Evolutionary conservation across 805 yeast species (phyloP), one percentile per base, ranked within the genome.

Genomic region (Cyberlindnera maritima): DNA sequence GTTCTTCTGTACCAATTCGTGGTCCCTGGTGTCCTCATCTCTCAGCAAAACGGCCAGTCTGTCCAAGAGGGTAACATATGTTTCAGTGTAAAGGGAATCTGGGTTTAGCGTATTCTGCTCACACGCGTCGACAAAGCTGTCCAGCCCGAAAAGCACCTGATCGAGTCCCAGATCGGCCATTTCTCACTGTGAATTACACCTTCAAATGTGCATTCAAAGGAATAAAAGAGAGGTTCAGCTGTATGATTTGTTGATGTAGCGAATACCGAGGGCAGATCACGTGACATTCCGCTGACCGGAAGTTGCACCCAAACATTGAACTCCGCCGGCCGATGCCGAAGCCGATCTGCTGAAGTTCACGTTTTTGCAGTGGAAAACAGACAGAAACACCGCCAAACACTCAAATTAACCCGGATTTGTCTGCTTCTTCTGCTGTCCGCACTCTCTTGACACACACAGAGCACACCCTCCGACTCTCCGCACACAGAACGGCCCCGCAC

Each of bases 71-170:
- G 55, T 48, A 14, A 37, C 21, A 23, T 57, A 59, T 23, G 63
- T 57, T 32, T 59, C 63, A 7, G 44, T 36, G 41, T 50, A 58
- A n/a, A 56, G 37, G 12, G 46, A 41, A n/a, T 54, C 47, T 1
- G 46, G 39, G 3, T 44, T 32, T 18, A 48, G 37, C 4, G 41
- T 49, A 0, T 29, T 43, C 5, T 43, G 45, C 15, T 49, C 45
- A 40, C 60, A 52, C 9, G 43, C 50, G 2, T 48, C 41, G 10
- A 60, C 52, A 26, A 60, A 56, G 14, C 56, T 43, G 44, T 54
- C 58, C 9, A 61, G 51, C 1, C 64, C 63, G 39, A 52, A 59
- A 2, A 60, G 42, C 1, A 53, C 50, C 46, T 59, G 59, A 3
- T 60, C 60, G 12, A 61, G 32, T 14, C 59, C 65, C 63, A 60